Conservation (phyloP, 2,329 filamentous ascomycete genomes). For the Aspergillus sp. region DNA sequence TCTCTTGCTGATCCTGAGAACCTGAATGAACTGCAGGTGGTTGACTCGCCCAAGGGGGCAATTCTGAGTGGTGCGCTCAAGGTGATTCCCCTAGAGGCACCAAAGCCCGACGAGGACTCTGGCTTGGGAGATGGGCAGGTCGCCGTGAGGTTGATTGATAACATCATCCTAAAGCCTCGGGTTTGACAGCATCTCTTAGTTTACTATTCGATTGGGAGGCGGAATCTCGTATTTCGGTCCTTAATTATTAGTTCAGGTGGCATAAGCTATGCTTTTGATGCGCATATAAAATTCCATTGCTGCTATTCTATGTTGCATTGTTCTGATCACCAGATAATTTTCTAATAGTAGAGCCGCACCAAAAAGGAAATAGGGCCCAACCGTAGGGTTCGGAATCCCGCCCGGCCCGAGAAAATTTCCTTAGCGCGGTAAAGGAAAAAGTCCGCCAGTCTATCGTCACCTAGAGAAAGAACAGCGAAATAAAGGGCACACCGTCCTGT, state of each 20-base stretch:
- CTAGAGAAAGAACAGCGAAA: not conserved
- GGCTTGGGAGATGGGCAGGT: slow-evolving; percentile 65
- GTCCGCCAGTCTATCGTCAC: not conserved
- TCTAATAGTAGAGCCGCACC: not conserved
- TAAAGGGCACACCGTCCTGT: not conserved
- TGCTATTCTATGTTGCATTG: not conserved
- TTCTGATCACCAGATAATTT: no score
- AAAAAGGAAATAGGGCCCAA: slow-evolving; percentile 26
- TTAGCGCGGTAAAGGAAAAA: slow-evolving; percentile 8
- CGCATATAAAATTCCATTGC: no score
- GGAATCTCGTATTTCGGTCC: no score
- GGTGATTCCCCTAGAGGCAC: slow-evolving; percentile 72
- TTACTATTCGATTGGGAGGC: no score
- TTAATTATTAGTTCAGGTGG: no score
- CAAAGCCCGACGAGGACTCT: slow-evolving; percentile 60
- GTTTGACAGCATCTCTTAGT: slow-evolving; percentile 2
- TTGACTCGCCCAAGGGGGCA: slow-evolving; percentile 64
- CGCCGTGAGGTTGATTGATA: slow-evolving; percentile 83
- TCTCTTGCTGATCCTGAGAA: slow-evolving; percentile 79
- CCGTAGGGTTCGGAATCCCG: slow-evolving; percentile 19
- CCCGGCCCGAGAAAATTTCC: slow-evolving; percentile 29
- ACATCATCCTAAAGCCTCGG: slow-evolving; percentile 59
- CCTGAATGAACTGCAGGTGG: slow-evolving; percentile 64
- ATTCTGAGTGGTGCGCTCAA: slow-evolving; percentile 85
- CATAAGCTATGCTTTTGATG: no score